Evolutionary conservation across 1,139 yeast species (phyloP).

Genomic region (Saccharomyces hybrid): DNA sequence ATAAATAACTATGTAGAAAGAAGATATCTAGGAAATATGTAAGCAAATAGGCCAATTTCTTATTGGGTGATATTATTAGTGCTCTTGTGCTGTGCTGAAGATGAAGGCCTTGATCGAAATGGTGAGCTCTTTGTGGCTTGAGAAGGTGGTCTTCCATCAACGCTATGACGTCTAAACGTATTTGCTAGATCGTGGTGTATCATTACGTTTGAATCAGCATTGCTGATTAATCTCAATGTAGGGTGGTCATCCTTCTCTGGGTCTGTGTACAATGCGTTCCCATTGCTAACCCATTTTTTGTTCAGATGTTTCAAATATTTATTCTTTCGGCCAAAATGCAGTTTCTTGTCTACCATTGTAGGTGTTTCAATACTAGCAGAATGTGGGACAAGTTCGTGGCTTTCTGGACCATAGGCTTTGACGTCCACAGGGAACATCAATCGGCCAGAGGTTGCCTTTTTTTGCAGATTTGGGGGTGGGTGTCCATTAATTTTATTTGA

Average conservation of each 20-base stretch:
- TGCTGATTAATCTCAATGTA: neutral
- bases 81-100: neutral
- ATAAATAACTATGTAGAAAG: neutral
- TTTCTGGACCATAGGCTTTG: neutral
- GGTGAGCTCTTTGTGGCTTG: neutral
- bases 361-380: neutral
- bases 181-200: neutral
- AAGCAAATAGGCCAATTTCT: neutral
- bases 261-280: neutral
- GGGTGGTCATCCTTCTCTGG: neutral
- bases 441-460: neutral
- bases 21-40: neutral
- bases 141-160: neutral
- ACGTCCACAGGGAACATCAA: conserved; percentile 6
- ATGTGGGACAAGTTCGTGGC: neutral
- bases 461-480: conserved; percentile 6
- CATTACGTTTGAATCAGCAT: neutral
- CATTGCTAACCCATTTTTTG: neutral
- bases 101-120: neutral
- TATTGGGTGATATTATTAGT: neutral
- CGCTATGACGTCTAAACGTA: neutral
- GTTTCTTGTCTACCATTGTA: neutral
- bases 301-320: neutral
- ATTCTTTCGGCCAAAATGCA: neutral
- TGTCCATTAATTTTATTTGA: conserved; percentile 1